phyloP scores from a whole-genome alignment of 1,284 basidiomycete species.

The Trichosporon coremiiforme region DNA sequence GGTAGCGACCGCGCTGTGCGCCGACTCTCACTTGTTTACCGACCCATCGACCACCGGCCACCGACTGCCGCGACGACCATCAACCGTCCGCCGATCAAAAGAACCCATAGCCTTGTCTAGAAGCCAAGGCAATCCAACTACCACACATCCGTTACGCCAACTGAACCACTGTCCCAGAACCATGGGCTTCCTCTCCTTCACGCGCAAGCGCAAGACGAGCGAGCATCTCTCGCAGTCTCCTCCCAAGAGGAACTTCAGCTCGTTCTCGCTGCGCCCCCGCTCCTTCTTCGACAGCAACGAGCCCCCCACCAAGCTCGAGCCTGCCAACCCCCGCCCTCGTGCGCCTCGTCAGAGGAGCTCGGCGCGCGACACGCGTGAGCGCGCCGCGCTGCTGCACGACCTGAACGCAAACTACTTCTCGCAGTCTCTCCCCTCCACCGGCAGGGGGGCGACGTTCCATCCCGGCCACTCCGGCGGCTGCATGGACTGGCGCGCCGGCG shows the following conservation, averaged over 20 bases:
- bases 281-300: conserved; percentile 10
- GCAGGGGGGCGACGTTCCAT: background rate
- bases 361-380: background rate
- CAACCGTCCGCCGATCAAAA: background rate
- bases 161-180: background rate
- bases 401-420: conserved; percentile 9
- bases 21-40: background rate
- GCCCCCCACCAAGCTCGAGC: background rate
- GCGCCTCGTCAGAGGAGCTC: background rate
- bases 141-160: background rate
- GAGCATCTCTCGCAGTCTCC: background rate
- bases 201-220: conserved; percentile 11
- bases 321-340: background rate
- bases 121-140: background rate
- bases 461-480: background rate
- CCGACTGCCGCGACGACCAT: background rate
- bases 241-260: background rate
- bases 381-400: background rate
- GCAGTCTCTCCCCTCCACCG: background rate
- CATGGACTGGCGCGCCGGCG: background rate
- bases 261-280: conserved; percentile 12
- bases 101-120: background rate
- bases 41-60: background rate
- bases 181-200: conserved; percentile 21
- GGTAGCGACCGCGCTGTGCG: conserved; percentile 1